Base-by-base conservation (phyloP, 352 stramenopile genomes). In the Phytophthora multivora region DNA sequence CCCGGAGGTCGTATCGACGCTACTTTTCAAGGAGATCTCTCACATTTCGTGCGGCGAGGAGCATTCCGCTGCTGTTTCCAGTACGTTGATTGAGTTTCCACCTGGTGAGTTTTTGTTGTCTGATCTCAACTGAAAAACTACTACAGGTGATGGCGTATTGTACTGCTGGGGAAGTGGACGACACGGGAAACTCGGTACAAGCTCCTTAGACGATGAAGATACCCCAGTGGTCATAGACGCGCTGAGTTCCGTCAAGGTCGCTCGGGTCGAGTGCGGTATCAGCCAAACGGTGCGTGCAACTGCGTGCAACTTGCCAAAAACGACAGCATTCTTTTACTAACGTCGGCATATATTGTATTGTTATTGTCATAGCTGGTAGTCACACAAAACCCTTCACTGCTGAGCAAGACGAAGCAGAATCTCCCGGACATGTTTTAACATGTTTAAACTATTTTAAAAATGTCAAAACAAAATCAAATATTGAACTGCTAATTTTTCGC, bases 151-250 rank as follows among this genome's bases (percentile, higher is more conserved):
- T 21, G 85, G 85, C 4, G 61, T 68, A 25, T 46, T 94, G 35
- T 93, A 81, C 38, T 89, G 77, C 43, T 94, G 85, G 85, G 85
- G 85, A 33, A 77, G 69, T 30, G 84, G 81, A 0, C 71, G 75
- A 13, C 54, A 91, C 33, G 84, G 86, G 31, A 90, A 89, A 49
- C 75, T 94, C 6, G 86, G 86, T 21, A 89, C 88, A 12, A 77
- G 79, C 12, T 73, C 64, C 9, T 69, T 73, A 18, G 69, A 90
- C 1, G 81, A 89, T 36, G 83, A 93, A 68, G 50, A 75, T 28
- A 57, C 59, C 5, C 83, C 81, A 4, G 58, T 81, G 18, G 54
- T 64, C 4, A 69, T 93, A n/a, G 69, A 79, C 8, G 75, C 83
- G 18, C 64, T 93, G 31, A 41, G 68, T 18, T 86, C 80, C 0